Percentiles rank a stretch among this genome's conserved stretches.
These are phyloP conservation scores for Saccharomycopsis synnaedendra DNA, from an alignment of 805 yeast genomes.

Conservation along the genomic window DNA sequence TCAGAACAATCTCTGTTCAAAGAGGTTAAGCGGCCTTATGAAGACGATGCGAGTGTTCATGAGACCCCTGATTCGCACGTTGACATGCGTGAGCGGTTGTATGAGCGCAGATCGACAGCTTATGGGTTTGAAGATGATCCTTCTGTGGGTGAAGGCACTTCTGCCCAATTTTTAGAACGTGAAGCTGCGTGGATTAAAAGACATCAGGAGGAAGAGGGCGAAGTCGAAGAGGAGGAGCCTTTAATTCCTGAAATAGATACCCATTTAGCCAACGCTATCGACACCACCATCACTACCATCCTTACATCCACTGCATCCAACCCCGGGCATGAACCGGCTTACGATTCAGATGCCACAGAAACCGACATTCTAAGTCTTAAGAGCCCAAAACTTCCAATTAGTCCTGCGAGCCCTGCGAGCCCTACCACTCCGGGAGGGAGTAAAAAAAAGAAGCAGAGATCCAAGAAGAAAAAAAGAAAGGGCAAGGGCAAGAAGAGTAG, in stretches of 20 bases:
- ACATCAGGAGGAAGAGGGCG: no score
- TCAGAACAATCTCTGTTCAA: neutral
- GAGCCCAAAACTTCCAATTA: no score
- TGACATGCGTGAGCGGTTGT: conserved; percentile 4
- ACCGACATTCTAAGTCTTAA: no score
- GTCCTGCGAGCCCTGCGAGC: neutral
- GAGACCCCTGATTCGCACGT: conserved; percentile 10
- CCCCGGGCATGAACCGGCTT: no score
- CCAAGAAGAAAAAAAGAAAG: conserved; percentile 1
- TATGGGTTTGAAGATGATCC: conserved; percentile 6
- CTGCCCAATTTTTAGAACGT: neutral
- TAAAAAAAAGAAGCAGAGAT: conserved; percentile 1
- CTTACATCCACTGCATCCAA: no score
- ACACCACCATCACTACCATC: no score
- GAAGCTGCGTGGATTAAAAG: no score
- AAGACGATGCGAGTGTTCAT: neutral
- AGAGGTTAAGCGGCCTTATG: neutral
- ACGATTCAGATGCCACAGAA: no score
- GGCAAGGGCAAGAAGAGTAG: conserved; percentile 7
- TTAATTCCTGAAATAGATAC: no score
- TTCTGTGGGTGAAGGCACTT: conserved; percentile 1
- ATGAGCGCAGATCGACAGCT: conserved; percentile 8
- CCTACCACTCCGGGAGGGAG: neutral
- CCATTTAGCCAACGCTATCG: no score
- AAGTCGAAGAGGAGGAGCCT: no score